Evolutionary conservation across 805 yeast genomes (phyloP), one percentile per base, ranked within the genome.

Genomic region (Candida glaebosa): DNA sequence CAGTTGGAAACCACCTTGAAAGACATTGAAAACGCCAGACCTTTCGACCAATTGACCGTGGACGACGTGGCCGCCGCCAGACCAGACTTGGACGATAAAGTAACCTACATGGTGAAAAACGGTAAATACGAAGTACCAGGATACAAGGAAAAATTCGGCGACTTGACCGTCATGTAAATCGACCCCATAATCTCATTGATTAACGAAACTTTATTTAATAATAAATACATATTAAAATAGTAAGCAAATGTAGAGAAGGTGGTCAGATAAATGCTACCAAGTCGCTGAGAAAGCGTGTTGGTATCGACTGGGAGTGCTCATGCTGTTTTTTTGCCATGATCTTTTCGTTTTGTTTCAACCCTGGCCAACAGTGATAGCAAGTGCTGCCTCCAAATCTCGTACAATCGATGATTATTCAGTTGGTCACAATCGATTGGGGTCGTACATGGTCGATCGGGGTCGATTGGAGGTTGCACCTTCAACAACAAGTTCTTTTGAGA

Each of bases 121-220:
- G 96, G 96, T 72, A 86, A 86, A 77, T 90, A 96, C 95, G 87
- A 87, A 63, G 95, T 90, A 56, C 98, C 98, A 59, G 96, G 96
- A 59, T 93, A 93, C 83, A 83, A 86, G 73, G 98, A 93, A 73
- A 93, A 90, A 82, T 93, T 93, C 69, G 98, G 98, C 71, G 87
- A 86, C 67, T 81, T 91, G 73, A 88, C 91, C 60, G 88, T 89
- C 67, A 93, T 91, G 97, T 78, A 71, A 66, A 40, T 9, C 6
- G 12, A 34, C 14, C 35, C 22, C 31, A 8, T n/a, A n/a, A n/a
- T n/a, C n/a, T n/a, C n/a, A 25, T 6, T 30, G n/a, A 5, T 30
- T 30, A 30, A 14, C n/a, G 7, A 30, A 14, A 30, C 32, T 14
- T 30, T n/a, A 16, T 14, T 32, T 32, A 32, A 32, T 32, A 32